These are phyloP conservation scores for Dothideomycetes sp. DNA, from an alignment of 2,329 filamentous ascomycete genomes.

Conservation along the genomic window DNA sequence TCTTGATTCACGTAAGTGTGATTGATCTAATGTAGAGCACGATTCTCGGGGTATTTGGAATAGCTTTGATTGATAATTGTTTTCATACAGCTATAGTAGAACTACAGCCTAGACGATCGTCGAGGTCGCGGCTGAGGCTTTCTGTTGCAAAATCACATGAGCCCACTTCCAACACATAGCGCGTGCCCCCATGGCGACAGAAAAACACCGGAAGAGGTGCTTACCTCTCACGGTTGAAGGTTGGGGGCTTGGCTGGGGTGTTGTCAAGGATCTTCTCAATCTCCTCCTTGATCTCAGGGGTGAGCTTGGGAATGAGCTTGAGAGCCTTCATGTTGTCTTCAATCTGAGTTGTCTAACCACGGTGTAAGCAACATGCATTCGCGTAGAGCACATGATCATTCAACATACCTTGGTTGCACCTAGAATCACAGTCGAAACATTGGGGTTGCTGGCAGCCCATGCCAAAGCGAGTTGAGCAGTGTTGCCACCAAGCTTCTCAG, in stretches of 20 bases:
- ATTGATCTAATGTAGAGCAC: too few relatives aligned
- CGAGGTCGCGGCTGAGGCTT: neutral
- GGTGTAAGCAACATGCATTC: neutral
- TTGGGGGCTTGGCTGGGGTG: slow-evolving; percentile 22
- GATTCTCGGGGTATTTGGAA: too few relatives aligned
- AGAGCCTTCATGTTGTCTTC: slow-evolving; percentile 38
- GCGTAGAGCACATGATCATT: neutral
- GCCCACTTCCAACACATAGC: neutral
- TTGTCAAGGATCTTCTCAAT: slow-evolving; percentile 34
- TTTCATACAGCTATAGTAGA: too few relatives aligned
- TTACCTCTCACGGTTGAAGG: slow-evolving; percentile 24
- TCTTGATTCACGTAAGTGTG: too few relatives aligned
- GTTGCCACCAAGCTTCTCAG: slow-evolving; percentile 37
- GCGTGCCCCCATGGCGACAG: neutral
- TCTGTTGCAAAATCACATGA: neutral
- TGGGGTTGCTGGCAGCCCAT: slow-evolving; percentile 48
- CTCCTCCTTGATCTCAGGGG: slow-evolving; percentile 27
- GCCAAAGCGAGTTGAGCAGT: slow-evolving; percentile 45
- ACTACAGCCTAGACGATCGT: neutral
- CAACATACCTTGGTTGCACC: slow-evolving; percentile 35
- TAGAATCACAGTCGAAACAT: slow-evolving; percentile 47
- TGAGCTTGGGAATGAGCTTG: slow-evolving; percentile 28
- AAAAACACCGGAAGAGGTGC: neutral
- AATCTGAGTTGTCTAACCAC: slow-evolving; percentile 26
- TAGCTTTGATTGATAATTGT: too few relatives aligned